Percentiles rank a stretch among this genome's conserved stretches.
phyloP scores from a whole-genome alignment of 2,329 filamentous ascomycete species.

The Ophiostoma australiae region DNA sequence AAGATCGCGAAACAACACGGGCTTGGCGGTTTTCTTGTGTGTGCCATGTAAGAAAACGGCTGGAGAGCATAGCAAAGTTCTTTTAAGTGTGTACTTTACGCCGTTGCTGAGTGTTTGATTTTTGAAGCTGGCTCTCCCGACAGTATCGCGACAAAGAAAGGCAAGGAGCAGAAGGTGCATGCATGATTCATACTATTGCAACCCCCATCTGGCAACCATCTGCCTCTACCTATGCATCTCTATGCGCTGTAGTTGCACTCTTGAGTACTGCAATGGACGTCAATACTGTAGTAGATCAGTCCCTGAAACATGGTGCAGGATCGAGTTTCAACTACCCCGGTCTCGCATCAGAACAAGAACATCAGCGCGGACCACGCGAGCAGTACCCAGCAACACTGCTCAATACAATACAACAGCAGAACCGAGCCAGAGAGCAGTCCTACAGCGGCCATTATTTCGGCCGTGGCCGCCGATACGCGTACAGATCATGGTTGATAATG shows the following conservation, averaged over 20 bases:
- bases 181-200: background rate
- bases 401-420: background rate
- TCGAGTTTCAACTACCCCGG: background rate
- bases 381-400: background rate
- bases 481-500: background rate
- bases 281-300: background rate
- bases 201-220: background rate
- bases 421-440: background rate
- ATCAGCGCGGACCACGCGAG: background rate
- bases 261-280: no score
- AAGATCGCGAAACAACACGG: background rate
- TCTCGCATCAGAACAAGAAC: background rate
- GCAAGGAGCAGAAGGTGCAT: background rate
- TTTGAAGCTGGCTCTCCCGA: background rate
- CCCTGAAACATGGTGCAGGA: background rate
- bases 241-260: background rate
- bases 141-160: background rate
- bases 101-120: background rate
- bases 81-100: background rate
- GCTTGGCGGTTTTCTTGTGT: background rate
- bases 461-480: conserved; percentile 3
- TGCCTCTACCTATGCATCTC: background rate
- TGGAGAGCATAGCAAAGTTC: background rate
- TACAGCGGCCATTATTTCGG: background rate
- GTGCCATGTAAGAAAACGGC: background rate